Evolutionary conservation across 1,139 yeast species (phyloP).

Genomic region (Lodderomyces metapsilosis): DNA sequence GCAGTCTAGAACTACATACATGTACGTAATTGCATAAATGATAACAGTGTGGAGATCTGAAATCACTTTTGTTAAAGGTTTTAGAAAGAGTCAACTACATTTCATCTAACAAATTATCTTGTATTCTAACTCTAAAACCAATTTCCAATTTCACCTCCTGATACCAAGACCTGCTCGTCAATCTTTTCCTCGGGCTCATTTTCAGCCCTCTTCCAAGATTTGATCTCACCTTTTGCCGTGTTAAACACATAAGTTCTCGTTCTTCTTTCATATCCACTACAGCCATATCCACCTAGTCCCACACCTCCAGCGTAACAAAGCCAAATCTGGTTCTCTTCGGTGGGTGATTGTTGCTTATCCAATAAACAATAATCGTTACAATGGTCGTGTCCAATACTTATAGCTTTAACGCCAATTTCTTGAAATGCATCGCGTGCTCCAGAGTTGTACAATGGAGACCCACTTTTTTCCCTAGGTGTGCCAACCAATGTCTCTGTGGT

Average conservation of each 20-base stretch:
- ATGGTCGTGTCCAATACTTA: constrained; percentile 91
- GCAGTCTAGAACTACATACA: background rate
- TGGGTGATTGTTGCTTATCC: constrained; percentile 25
- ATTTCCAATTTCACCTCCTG: constrained; percentile 39
- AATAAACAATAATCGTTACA: constrained; percentile 84
- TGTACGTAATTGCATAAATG: too few relatives aligned
- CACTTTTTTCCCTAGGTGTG: constrained; percentile 62
- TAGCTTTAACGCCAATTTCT: constrained; percentile 65
- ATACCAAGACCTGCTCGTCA: constrained; percentile 61
- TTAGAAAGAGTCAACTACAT: too few relatives aligned
- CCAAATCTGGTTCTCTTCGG: constrained; percentile 55
- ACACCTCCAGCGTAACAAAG: constrained; percentile 90
- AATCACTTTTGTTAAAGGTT: too few relatives aligned
- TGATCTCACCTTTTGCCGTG: constrained; percentile 48
- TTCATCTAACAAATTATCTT: background rate
- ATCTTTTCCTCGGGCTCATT: constrained; percentile 47
- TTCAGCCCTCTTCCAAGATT: constrained; percentile 72
- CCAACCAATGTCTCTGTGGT: constrained; percentile 53
- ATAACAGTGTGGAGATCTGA: too few relatives aligned
- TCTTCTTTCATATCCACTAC: constrained; percentile 79
- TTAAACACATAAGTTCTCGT: constrained; percentile 70
- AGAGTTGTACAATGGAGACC: constrained; percentile 73
- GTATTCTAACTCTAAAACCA: constrained; percentile 9
- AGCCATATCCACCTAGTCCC: constrained; percentile 95
- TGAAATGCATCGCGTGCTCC: constrained; percentile 60